A percentile compares a stretch with the other conserved stretches of the same genome.
phyloP scores from a whole-genome alignment of 164 flowering plant genomes.

The Magnolia kwangsiensis region DNA sequence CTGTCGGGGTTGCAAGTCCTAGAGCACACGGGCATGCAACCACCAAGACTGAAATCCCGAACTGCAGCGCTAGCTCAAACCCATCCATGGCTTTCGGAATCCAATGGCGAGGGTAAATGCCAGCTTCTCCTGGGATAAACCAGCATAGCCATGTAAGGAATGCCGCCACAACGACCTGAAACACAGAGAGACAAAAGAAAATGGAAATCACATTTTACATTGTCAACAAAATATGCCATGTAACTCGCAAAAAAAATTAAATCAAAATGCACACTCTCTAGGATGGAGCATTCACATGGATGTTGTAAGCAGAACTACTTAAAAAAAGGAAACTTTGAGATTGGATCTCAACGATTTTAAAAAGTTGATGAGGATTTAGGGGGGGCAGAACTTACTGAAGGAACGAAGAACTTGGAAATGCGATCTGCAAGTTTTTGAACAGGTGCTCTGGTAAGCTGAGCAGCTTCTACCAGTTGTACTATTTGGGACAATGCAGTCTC shows the following conservation, averaged over 20 bases:
- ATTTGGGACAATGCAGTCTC: constrained; percentile 93
- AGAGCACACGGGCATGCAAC: constrained; percentile 98
- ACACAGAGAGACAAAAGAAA: constrained; percentile 6
- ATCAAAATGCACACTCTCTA: not conserved
- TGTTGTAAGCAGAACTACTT: not conserved
- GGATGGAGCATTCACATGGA: not conserved
- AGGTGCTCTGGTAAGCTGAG: constrained; percentile 91
- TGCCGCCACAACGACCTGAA: constrained; percentile 74
- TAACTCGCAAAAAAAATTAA: not conserved
- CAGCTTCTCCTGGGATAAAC: constrained; percentile 71
- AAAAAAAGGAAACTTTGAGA: not conserved
- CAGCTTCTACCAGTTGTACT: constrained; percentile 91
- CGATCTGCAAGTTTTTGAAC: constrained; percentile 85
- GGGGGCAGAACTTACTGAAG: constrained; percentile 45
- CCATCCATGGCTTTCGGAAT: constrained; percentile 78
- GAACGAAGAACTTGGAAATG: constrained; percentile 86
- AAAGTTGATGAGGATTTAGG: too few species aligned
- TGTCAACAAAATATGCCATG: not conserved
- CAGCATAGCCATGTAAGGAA: constrained; percentile 81
- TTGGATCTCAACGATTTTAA: not conserved
- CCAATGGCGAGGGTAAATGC: constrained; percentile 68
- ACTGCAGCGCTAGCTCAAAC: constrained; percentile 90
- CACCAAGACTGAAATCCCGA: constrained; percentile 90
- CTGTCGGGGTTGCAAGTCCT: constrained; percentile 96
- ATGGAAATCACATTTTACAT: not conserved